Evolutionary conservation across 768 basidiomycete species (phyloP).

Genomic region (Mycena chlorophos): DNA sequence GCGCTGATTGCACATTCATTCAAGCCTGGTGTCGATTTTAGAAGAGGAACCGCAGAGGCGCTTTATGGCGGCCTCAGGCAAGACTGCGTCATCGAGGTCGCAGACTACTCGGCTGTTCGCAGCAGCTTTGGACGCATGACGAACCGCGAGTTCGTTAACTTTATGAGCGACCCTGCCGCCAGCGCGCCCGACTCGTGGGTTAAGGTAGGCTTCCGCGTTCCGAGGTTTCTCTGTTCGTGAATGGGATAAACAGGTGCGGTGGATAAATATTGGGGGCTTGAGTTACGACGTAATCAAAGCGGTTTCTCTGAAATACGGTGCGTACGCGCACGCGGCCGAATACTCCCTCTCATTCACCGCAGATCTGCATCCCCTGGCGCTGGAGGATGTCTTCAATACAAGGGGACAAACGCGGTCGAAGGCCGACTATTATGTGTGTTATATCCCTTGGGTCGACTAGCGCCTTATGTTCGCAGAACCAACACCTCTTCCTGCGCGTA

Average conservation of each 20-base stretch:
- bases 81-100: constrained; percentile 65
- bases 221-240: too few relatives aligned
- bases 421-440: constrained; percentile 59
- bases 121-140: constrained; percentile 56
- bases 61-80: constrained; percentile 58
- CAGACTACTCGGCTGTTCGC: constrained; percentile 63
- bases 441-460: not conserved
- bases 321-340: not conserved
- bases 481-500: constrained; percentile 70
- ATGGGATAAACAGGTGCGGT: too few relatives aligned
- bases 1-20: too few relatives aligned
- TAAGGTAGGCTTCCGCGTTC: too few relatives aligned
- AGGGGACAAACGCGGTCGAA: constrained; percentile 60
- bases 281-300: constrained; percentile 76
- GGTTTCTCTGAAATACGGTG: constrained; percentile 66
- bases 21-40: constrained; percentile 71
- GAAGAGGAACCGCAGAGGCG: constrained; percentile 55
- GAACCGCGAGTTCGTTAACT: constrained; percentile 59
- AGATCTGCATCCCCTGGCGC: constrained; percentile 71
- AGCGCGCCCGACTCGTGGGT: constrained; percentile 58
- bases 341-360: not conserved
- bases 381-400: constrained; percentile 68
- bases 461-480: constrained; percentile 19
- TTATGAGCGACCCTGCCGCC: constrained; percentile 47
- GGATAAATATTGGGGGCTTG: constrained; percentile 71